These are phyloP conservation scores for Ceraceosorus guamensis DNA, from an alignment of 1,284 basidiomycete genomes.

Conservation along the genomic window DNA sequence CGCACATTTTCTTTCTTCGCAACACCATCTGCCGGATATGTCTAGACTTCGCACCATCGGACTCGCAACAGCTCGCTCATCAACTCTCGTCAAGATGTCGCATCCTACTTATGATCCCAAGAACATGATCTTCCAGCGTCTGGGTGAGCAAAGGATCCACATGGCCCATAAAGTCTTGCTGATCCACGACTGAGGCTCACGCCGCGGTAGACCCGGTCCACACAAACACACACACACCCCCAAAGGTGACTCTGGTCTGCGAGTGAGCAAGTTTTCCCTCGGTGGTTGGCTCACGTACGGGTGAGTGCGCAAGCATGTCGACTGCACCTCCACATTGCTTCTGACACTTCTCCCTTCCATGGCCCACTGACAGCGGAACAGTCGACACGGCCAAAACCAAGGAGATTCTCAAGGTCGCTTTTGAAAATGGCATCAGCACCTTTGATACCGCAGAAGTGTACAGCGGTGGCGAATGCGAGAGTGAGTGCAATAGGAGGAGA, in stretches of 20 bases:
- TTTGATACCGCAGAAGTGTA: slow-evolving; percentile 65
- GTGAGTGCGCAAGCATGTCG: not conserved
- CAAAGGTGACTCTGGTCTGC: slow-evolving; percentile 24
- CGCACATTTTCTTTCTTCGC: too few species aligned
- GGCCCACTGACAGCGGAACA: slow-evolving; percentile 6
- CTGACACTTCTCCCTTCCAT: not conserved
- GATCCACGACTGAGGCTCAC: too few species aligned
- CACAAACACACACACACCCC: too few species aligned
- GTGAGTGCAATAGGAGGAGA: not conserved
- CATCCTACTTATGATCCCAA: slow-evolving; percentile 15
- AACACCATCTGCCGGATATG: too few species aligned
- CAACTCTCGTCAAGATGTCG: too few species aligned
- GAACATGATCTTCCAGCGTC: slow-evolving; percentile 34
- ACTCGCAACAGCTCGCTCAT: too few species aligned
- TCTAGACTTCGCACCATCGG: too few species aligned
- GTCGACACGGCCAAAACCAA: slow-evolving; percentile 21
- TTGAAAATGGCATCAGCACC: slow-evolving; percentile 57
- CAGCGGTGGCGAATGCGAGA: slow-evolving; percentile 5
- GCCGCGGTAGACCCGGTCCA: too few species aligned
- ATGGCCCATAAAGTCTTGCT: too few species aligned
- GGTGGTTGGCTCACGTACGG: slow-evolving; percentile 31
- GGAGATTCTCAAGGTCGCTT: slow-evolving; percentile 23
- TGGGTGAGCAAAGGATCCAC: not conserved
- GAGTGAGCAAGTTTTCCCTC: slow-evolving; percentile 29
- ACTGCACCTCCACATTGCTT: not conserved